A percentile compares a stretch with the other conserved stretches of the same genome.
Evolutionary conservation across 2,329 filamentous ascomycete species (phyloP).

Genomic region (Sporothrix schenckii): DNA sequence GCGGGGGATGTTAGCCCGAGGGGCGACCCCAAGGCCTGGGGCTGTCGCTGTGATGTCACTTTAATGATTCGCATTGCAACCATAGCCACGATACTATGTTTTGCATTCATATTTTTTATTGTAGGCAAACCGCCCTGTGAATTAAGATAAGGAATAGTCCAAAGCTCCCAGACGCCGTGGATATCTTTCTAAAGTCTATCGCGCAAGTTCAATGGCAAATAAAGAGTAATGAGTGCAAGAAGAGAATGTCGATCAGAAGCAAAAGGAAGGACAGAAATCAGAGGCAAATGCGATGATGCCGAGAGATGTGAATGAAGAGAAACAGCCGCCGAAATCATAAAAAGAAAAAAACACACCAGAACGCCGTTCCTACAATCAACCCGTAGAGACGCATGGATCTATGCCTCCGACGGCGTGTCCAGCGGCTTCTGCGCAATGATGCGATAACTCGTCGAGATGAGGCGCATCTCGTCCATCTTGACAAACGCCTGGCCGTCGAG

Average conservation of each 20-base stretch:
- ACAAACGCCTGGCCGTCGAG: slow-evolving; percentile 58
- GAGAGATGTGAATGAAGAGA: slow-evolving; percentile 22
- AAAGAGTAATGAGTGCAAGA: slow-evolving; percentile 31
- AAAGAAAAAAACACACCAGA: background rate
- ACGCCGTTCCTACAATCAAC: background rate
- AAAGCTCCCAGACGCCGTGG: slow-evolving; percentile 29
- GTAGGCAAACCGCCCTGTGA: background rate
- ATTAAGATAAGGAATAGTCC: slow-evolving; percentile 17
- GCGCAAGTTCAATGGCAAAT: background rate
- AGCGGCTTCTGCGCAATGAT: slow-evolving; percentile 54
- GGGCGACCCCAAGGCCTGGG: background rate
- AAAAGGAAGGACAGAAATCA: background rate
- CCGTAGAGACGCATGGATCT: background rate
- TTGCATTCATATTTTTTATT: slow-evolving; percentile 16
- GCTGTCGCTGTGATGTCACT: background rate
- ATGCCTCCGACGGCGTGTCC: background rate
- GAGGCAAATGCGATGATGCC: slow-evolving; percentile 5
- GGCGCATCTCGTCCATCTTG: slow-evolving; percentile 58
- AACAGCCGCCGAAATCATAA: slow-evolving; percentile 4
- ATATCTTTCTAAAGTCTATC: slow-evolving; percentile 35
- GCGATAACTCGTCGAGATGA: slow-evolving; percentile 57
- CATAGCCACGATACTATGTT: background rate
- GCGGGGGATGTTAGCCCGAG: background rate
- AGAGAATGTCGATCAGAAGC: background rate
- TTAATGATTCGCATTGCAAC: background rate